Evolutionary conservation across 495 filamentous ascomycete genomes (phyloP), one percentile per base, ranked within the genome.

Genomic region (Xylaria grammica): DNA sequence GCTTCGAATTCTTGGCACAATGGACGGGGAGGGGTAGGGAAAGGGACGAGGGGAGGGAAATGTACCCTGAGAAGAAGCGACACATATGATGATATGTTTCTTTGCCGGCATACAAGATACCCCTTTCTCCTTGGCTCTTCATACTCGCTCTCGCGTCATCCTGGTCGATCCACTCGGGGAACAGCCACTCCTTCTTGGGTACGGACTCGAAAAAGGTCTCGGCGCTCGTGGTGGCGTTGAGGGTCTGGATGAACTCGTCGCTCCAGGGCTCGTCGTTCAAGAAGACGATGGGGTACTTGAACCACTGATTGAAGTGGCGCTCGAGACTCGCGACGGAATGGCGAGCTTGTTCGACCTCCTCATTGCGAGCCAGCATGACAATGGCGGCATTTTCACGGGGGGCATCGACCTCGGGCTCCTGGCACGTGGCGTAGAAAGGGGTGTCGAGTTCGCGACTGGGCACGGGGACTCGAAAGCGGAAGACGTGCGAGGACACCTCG

Each of bases 61-160:
- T 76, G 32, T 78, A 94, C 91, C 94, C 95, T 45, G 94, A 99
- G 78, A 97, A 97, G 81, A 99, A 99, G 53, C 95, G 86, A 74
- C 92, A 96, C 92, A 96, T 96, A 79, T 97, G 91, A 73, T 99
- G 95, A 73, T 99, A 99, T 74, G 91, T 94, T 75, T 97, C 95
- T 89, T 97, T 95, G n/a, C 94, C 95, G 72, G 91, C 95, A 71
- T 99, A 97, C 86, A 96, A 90, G 69, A 99, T 94, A 30, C 93
- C 94, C 49, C 83, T 82, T 76, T 94, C 89, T 56, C 92, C 94
- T 74, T 97, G 95, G 72, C 90, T 88, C 44, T 87, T 81, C 66
- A 99, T 92, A 40, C 90, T 91, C 74, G 94, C 88, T 74, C 87
- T 89, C 54, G 94, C 95, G 32, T 90, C 89, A 57, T 89, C 87